phyloP scores from a whole-genome alignment of 805 yeast species.

The Soucietia sequanensis region DNA sequence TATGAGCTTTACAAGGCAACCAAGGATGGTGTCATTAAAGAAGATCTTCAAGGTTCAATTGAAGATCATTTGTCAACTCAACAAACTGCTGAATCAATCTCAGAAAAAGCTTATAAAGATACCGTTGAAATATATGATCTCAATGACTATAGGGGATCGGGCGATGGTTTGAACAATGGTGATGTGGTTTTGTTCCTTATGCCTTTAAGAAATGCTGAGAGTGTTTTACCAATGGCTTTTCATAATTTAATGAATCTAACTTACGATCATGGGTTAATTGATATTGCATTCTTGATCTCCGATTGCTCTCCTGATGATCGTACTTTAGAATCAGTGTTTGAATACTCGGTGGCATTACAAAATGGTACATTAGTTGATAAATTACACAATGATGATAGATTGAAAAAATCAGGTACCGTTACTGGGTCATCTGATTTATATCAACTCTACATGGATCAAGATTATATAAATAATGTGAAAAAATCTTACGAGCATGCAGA shows the following conservation, averaged over 20 bases:
- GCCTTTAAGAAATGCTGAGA: constrained; percentile 78
- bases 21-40: constrained; percentile 24
- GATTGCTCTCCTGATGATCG: constrained; percentile 72
- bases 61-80: constrained; percentile 11
- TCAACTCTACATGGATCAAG: constrained; percentile 65
- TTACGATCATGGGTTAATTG: constrained; percentile 77
- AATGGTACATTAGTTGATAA: constrained; percentile 59
- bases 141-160: constrained; percentile 52
- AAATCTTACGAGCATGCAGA: constrained; percentile 62
- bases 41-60: constrained; percentile 8
- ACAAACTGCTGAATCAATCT: constrained; percentile 4
- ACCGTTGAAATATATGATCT: constrained; percentile 64
- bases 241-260: constrained; percentile 83
- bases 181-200: constrained; percentile 69
- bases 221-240: constrained; percentile 78
- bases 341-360: constrained; percentile 66
- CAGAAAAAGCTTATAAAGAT: constrained; percentile 40
- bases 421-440: constrained; percentile 63
- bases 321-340: constrained; percentile 63
- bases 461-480: constrained; percentile 55
- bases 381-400: constrained; percentile 43
- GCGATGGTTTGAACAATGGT: constrained; percentile 47
- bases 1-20: constrained; percentile 28
- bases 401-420: constrained; percentile 30
- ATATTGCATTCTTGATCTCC: constrained; percentile 75